Percentiles rank a stretch among this genome's conserved stretches.
phyloP scores from a whole-genome alignment of 2,329 filamentous ascomycete species.

The Nemania bipapillata region DNA sequence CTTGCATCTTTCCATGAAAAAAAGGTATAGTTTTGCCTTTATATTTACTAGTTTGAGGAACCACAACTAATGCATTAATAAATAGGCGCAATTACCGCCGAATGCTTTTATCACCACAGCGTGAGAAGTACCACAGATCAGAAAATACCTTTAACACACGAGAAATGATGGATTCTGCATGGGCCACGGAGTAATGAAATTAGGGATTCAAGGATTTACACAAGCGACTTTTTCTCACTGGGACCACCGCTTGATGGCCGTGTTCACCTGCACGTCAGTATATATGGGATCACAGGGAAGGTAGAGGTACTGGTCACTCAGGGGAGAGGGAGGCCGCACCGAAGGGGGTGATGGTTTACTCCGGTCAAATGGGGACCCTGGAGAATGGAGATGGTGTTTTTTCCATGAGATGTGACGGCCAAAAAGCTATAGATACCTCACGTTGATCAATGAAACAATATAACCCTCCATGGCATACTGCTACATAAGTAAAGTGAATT shows the following conservation, averaged over 20 bases:
- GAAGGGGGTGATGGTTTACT: neutral
- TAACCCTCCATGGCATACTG: neutral
- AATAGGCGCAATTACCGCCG: slow-evolving; percentile 59
- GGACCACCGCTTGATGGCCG: neutral
- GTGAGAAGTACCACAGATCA: slow-evolving; percentile 19
- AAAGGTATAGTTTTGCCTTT: slow-evolving; percentile 65
- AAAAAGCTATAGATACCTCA: slow-evolving; percentile 4
- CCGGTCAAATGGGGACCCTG: neutral
- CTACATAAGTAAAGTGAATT: neutral
- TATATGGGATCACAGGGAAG: slow-evolving; percentile 19
- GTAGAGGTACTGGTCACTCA: neutral
- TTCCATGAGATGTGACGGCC: neutral
- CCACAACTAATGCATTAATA: slow-evolving; percentile 27
- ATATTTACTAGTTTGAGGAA: slow-evolving; percentile 7
- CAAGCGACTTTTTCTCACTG: slow-evolving; percentile 36
- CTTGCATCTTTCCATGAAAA: slow-evolving; percentile 78
- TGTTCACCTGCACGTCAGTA: slow-evolving; percentile 21
- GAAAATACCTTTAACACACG: neutral
- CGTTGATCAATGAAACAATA: neutral
- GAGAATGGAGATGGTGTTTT: neutral
- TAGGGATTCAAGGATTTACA: slow-evolving; percentile 29
- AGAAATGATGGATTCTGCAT: slow-evolving; percentile 39
- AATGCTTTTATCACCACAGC: slow-evolving; percentile 57
- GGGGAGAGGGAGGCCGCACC: neutral
- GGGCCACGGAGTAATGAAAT: slow-evolving; percentile 41